Conservation (phyloP, 2,329 filamentous ascomycete genomes). For the Phialophora verrucosa region DNA sequence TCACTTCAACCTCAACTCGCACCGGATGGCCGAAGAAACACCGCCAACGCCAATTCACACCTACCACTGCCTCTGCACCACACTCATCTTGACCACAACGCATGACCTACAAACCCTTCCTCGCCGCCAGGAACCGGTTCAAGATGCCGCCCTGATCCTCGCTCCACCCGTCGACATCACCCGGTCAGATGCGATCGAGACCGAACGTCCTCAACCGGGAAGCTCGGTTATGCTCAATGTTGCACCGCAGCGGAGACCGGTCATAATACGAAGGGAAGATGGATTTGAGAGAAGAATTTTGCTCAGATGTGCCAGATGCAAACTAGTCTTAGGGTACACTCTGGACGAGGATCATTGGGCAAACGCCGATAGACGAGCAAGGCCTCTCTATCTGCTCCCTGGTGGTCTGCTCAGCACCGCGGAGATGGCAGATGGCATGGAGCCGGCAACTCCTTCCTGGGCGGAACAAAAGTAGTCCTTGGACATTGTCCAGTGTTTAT, state of each 20-base stretch:
- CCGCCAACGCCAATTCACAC: constrained; percentile 37
- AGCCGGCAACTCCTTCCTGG: constrained; percentile 31
- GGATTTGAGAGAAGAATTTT: constrained; percentile 71
- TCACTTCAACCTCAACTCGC: background rate
- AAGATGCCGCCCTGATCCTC: constrained; percentile 64
- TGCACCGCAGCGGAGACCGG: constrained; percentile 54
- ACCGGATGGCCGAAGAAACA: constrained; percentile 22
- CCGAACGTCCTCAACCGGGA: constrained; percentile 36
- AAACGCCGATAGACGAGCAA: constrained; percentile 14
- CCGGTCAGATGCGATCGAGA: constrained; percentile 36
- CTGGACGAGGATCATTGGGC: constrained; percentile 60
- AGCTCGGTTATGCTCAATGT: constrained; percentile 56
- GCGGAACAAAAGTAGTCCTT: constrained; percentile 44
- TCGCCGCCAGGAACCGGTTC: constrained; percentile 54
- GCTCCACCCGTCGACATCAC: constrained; percentile 50
- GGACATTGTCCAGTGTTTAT: constrained; percentile 39
- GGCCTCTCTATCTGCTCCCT: constrained; percentile 63
- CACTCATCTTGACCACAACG: constrained; percentile 67
- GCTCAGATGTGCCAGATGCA: constrained; percentile 66
- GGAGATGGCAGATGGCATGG: constrained; percentile 57
- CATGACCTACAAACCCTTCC: constrained; percentile 60
- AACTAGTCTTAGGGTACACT: constrained; percentile 66
- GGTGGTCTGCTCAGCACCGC: constrained; percentile 64
- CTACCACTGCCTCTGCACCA: constrained; percentile 69
- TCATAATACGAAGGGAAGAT: constrained; percentile 62